These are phyloP conservation scores for Pseudogymnoascus pannorum DNA, from an alignment of 2,329 filamentous ascomycete genomes.

Conservation along the genomic window DNA sequence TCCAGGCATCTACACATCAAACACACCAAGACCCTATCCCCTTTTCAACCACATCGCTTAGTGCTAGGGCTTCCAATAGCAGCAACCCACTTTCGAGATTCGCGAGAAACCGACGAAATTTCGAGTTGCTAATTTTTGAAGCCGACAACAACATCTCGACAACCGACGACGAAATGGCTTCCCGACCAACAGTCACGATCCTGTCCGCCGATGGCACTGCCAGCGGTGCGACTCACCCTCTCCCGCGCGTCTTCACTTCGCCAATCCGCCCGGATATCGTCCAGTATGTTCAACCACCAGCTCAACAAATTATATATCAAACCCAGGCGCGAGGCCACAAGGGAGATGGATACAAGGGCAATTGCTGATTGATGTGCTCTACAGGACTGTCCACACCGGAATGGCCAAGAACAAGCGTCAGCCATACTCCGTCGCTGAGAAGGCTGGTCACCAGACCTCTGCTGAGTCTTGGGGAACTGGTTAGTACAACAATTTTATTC, in stretches of 20 bases:
- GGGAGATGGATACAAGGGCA: background rate
- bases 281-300: constrained; percentile 55
- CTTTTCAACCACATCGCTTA: background rate
- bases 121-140: constrained; percentile 8
- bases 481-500: constrained; percentile 45
- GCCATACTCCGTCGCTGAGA: constrained; percentile 99
- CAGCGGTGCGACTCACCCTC: constrained; percentile 80
- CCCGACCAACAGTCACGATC: constrained; percentile 95
- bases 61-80: constrained; percentile 8
- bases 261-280: constrained; percentile 99
- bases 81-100: constrained; percentile 10
- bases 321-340: background rate
- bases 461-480: constrained; percentile 99
- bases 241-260: constrained; percentile 93
- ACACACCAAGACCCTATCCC: background rate
- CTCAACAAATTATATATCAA: background rate
- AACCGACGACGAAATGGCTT: constrained; percentile 58
- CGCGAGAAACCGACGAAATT: constrained; percentile 9
- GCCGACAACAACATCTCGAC: constrained; percentile 20
- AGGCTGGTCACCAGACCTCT: constrained; percentile 99
- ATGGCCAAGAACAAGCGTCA: constrained; percentile 99
- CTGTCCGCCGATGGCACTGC: constrained; percentile 92
- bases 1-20: background rate
- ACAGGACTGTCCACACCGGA: constrained; percentile 79
- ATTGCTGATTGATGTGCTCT: constrained; percentile 13